Evolutionary conservation across 1,139 yeast species (phyloP).

Genomic region (Candida freyschussii): DNA sequence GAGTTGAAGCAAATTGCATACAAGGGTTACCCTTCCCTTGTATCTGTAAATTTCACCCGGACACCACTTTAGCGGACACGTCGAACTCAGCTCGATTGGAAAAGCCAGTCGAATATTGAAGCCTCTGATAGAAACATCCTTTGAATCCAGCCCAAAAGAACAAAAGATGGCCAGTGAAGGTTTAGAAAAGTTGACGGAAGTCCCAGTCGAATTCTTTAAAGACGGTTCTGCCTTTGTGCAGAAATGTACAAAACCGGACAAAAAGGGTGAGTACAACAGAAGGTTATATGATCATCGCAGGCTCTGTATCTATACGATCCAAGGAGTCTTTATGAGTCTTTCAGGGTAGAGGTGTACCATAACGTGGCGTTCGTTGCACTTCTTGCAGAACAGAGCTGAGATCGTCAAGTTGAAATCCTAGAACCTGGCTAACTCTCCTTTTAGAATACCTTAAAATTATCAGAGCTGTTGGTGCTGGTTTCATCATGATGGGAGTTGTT

Average conservation of each 20-base stretch:
- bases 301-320: no score
- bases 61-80: no score
- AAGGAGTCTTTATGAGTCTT: neutral
- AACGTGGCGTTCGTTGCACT: neutral
- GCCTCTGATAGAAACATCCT: no score
- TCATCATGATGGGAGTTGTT: slow-evolving; percentile 95
- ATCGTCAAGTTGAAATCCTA: slow-evolving; percentile 5
- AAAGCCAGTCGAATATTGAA: no score
- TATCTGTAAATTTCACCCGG: no score
- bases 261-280: slow-evolving; percentile 58
- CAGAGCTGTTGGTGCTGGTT: slow-evolving; percentile 95
- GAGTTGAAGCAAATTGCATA: no score
- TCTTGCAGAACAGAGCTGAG: neutral
- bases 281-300: no score
- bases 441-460: slow-evolving; percentile 83
- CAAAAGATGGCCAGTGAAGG: slow-evolving; percentile 50
- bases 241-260: slow-evolving; percentile 91
- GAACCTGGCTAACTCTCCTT: slow-evolving; percentile 4
- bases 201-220: slow-evolving; percentile 85
- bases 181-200: slow-evolving; percentile 80
- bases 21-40: no score
- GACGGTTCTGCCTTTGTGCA: slow-evolving; percentile 85
- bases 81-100: no score
- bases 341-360: neutral
- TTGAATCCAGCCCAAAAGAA: no score